Conservation (phyloP, 163 green algal genomes). For the Scenedesmus sp. region DNA sequence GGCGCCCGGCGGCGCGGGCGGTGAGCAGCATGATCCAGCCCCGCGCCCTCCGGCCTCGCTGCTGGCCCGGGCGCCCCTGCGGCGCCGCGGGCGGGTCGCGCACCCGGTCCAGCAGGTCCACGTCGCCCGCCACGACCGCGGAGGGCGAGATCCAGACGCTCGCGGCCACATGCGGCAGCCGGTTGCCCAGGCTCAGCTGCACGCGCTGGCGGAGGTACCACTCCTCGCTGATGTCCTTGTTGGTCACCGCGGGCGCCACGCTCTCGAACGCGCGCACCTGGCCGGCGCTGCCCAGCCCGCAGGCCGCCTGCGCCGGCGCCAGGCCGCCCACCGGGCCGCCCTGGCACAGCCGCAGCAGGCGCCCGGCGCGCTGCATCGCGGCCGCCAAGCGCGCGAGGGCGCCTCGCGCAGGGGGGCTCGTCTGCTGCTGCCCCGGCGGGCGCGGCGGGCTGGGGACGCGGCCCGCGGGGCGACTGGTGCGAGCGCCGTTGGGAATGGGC, state of each 20-base stretch:
- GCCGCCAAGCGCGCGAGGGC: neutral
- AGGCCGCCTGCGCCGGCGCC: no score
- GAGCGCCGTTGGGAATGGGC: no score
- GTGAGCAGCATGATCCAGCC: neutral
- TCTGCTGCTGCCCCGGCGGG: no score
- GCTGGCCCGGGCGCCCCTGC: neutral
- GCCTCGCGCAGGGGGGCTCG: neutral
- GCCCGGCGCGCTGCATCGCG: no score
- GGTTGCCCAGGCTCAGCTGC: conserved; percentile 83
- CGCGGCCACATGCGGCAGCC: conserved; percentile 73
- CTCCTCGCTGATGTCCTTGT: conserved; percentile 60
- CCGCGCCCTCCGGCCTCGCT: neutral
- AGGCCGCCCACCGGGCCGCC: no score
- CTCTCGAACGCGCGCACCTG: neutral
- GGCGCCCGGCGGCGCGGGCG: neutral
- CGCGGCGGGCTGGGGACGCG: no score
- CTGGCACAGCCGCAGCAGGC: no score
- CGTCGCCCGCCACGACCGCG: conserved; percentile 91
- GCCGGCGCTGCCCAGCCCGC: no score
- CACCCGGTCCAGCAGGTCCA: conserved; percentile 92
- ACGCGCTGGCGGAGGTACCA: conserved; percentile 83
- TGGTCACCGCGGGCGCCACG: conserved; percentile 35
- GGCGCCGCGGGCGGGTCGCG: neutral
- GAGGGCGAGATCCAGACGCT: conserved; percentile 93
- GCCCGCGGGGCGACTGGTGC: no score